Percentiles rank a stretch among this genome's conserved stretches.
These are phyloP conservation scores for Phytophthora foliorum DNA, from an alignment of 352 stramenopile genomes.

Conservation along the genomic window DNA sequence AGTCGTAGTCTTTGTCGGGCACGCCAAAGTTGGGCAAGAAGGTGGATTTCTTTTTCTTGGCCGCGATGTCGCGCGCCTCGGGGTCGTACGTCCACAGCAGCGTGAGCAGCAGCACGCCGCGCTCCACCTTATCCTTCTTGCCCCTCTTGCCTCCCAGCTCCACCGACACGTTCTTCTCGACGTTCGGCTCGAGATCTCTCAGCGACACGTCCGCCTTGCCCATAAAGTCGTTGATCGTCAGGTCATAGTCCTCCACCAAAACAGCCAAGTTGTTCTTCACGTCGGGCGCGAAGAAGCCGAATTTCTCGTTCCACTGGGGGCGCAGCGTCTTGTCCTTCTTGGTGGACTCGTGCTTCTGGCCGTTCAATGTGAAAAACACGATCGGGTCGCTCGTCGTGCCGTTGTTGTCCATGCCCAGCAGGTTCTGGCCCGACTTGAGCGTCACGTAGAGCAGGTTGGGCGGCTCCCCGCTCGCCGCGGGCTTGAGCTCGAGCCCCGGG, in stretches of 20 bases:
- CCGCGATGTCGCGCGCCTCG: conserved; percentile 62
- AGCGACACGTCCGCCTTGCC: conserved; percentile 67
- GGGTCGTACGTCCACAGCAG: conserved; percentile 69
- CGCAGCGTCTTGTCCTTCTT: conserved; percentile 80
- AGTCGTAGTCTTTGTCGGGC: conserved; percentile 81
- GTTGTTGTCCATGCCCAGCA: conserved; percentile 89
- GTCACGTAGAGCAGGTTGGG: conserved; percentile 82
- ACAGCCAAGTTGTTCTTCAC: conserved; percentile 62
- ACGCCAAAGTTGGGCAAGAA: conserved; percentile 65
- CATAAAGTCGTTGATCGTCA: conserved; percentile 88
- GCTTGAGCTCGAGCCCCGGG: conserved; percentile 30
- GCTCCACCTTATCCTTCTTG: conserved; percentile 76
- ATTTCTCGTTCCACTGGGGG: conserved; percentile 86
- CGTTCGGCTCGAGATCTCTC: conserved; percentile 60
- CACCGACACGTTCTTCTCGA: conserved; percentile 65
- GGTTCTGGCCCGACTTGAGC: conserved; percentile 75
- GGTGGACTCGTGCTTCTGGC: conserved; percentile 84
- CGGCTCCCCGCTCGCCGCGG: conserved; percentile 32
- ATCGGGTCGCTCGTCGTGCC: conserved; percentile 90
- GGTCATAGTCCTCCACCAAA: conserved; percentile 79
- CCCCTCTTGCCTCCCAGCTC: conserved; percentile 69
- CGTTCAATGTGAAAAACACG: conserved; percentile 77
- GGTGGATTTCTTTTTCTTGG: conserved; percentile 79
- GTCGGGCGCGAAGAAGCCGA: conserved; percentile 73
- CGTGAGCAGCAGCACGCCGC: conserved; percentile 60